A percentile compares a stretch with the other conserved stretches of the same genome.
phyloP scores from a whole-genome alignment of 2,329 filamentous ascomycete genomes.

The Arthrobotrys pseudoclavata region DNA sequence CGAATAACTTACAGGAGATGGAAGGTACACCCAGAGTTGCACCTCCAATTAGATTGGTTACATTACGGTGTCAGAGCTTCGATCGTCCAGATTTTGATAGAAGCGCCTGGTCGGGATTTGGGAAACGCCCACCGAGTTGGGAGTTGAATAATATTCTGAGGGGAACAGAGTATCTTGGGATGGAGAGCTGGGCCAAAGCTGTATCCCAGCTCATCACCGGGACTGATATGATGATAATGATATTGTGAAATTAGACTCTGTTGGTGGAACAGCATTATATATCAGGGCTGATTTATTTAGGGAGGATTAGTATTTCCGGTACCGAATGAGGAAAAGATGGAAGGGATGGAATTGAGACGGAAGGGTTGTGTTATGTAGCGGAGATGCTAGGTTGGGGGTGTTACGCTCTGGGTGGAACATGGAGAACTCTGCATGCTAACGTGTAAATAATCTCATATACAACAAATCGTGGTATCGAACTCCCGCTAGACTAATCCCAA shows the following conservation, averaged over 20 bases:
- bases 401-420: constrained; percentile 64
- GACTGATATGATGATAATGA: constrained; percentile 63
- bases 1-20: background rate
- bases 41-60: constrained; percentile 64
- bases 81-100: constrained; percentile 66
- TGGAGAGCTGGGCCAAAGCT: constrained; percentile 49
- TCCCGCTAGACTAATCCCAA: constrained; percentile 7
- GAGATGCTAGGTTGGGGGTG: constrained; percentile 63
- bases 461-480: constrained; percentile 16
- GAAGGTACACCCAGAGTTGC: background rate
- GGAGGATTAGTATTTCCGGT: constrained; percentile 65
- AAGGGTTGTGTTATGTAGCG: constrained; percentile 66
- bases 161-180: constrained; percentile 61
- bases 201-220: constrained; percentile 59
- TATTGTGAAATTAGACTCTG: constrained; percentile 65
- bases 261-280: constrained; percentile 66
- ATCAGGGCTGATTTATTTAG: constrained; percentile 64
- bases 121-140: constrained; percentile 59
- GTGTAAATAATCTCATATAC: constrained; percentile 5
- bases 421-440: constrained; percentile 64
- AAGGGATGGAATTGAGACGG: constrained; percentile 66
- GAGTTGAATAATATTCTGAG: constrained; percentile 61
- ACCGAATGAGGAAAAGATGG: constrained; percentile 65
- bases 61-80: constrained; percentile 65
- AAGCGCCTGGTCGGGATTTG: constrained; percentile 65